Conservation (phyloP, 768 basidiomycete species). For the Paxillus involutus region DNA sequence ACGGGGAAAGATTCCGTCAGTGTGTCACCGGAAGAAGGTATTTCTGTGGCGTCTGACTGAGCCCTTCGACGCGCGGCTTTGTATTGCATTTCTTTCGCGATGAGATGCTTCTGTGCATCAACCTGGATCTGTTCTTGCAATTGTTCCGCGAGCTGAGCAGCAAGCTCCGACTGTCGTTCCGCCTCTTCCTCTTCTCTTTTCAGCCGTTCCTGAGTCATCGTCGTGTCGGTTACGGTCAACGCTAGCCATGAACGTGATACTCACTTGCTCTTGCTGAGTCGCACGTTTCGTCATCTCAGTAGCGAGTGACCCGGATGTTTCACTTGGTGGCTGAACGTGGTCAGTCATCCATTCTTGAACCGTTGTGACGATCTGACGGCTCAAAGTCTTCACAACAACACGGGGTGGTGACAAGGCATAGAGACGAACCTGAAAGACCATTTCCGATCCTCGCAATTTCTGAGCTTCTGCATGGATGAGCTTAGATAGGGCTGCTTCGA, state of each 20-base stretch:
- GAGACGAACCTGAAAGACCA: slow-evolving; percentile 70
- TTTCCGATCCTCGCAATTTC: slow-evolving; percentile 64
- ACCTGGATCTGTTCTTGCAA: slow-evolving; percentile 67
- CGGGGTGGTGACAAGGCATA: not conserved
- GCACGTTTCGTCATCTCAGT: slow-evolving; percentile 77
- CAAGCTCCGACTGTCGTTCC: slow-evolving; percentile 48
- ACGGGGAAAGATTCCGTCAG: slow-evolving; percentile 60
- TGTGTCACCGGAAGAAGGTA: slow-evolving; percentile 48
- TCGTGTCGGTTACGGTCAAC: not conserved
- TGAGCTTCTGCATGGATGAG: slow-evolving; percentile 67
- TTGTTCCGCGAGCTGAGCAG: slow-evolving; percentile 53
- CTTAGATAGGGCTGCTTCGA: slow-evolving; percentile 56
- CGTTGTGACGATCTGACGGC: slow-evolving; percentile 58
- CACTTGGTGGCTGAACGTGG: slow-evolving; percentile 55
- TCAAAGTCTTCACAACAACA: slow-evolving; percentile 1
- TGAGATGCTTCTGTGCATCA: slow-evolving; percentile 55
- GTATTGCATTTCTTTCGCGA: slow-evolving; percentile 47
- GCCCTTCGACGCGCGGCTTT: slow-evolving; percentile 58
- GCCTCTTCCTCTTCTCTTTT: slow-evolving; percentile 59
- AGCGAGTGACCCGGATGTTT: slow-evolving; percentile 70
- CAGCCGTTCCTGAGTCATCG: slow-evolving; percentile 43
- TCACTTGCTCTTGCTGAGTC: slow-evolving; percentile 63
- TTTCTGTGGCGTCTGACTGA: slow-evolving; percentile 69
- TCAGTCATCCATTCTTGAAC: slow-evolving; percentile 70
- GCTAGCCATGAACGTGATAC: slow-evolving; percentile 13